These are phyloP conservation scores for Cladosporium oxysporum DNA, from an alignment of 2,329 filamentous ascomycete species.

Conservation along the genomic window DNA sequence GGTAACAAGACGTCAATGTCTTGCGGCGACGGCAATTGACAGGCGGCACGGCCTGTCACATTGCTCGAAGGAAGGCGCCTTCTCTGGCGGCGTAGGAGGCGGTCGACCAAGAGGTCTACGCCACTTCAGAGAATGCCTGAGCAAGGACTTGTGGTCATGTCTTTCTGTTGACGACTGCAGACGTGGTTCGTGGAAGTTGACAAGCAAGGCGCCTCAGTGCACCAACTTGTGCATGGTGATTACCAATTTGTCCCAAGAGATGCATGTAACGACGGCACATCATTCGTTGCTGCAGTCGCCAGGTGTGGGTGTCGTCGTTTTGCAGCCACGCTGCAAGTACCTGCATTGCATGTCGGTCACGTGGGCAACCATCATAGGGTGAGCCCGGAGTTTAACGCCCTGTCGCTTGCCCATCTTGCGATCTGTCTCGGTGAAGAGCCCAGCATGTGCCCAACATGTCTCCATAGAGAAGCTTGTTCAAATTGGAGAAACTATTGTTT, in stretches of 20 bases:
- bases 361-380: not conserved
- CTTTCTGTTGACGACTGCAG: not conserved
- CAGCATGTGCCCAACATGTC: not conserved
- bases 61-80: not conserved
- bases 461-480: not conserved
- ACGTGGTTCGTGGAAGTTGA: conserved; percentile 3
- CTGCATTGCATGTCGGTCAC: conserved; percentile 16
- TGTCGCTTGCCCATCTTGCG: conserved; percentile 4
- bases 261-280: not conserved
- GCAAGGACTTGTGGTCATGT: not conserved
- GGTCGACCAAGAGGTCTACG: not conserved
- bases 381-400: not conserved
- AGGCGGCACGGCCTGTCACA: not conserved
- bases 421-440: not conserved
- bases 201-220: not conserved
- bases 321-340: not conserved
- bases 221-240: not conserved
- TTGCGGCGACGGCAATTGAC: not conserved
- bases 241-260: not conserved
- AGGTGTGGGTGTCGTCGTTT: not conserved
- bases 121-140: not conserved
- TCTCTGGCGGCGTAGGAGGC: not conserved
- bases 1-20: not conserved
- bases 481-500: conserved; percentile 11
- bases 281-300: conserved; percentile 2